A percentile compares a stretch with the other conserved stretches of the same genome.
Conservation (phyloP, 805 yeast genomes). For the Huiozyma naganishii region DNA sequence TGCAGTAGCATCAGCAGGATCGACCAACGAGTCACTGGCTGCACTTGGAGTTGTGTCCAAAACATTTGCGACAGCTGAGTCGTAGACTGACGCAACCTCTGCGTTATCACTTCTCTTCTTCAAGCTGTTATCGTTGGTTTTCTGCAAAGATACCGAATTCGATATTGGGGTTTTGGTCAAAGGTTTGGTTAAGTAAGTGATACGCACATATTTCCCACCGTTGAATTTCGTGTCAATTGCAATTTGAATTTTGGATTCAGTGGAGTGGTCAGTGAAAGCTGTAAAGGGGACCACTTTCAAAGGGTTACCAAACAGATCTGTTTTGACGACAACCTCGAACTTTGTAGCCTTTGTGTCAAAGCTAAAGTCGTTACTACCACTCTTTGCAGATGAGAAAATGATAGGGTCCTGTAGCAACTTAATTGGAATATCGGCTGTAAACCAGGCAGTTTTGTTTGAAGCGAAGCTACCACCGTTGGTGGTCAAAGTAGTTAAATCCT, state of each 20-base stretch:
- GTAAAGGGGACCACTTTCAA: constrained; percentile 14
- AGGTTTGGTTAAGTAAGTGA: constrained; percentile 15
- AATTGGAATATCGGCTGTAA: constrained; percentile 21
- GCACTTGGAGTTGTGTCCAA: too few relatives aligned
- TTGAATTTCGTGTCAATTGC: constrained; percentile 15
- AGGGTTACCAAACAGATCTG: constrained; percentile 21
- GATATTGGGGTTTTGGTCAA: constrained; percentile 7
- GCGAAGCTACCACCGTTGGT: constrained; percentile 20
- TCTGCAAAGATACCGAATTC: constrained; percentile 5
- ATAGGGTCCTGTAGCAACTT: constrained; percentile 10
- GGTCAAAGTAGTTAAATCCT: constrained; percentile 9
- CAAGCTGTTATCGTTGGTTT: neutral
- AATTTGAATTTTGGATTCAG: constrained; percentile 11
- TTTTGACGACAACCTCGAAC: constrained; percentile 16
- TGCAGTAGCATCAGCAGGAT: too few relatives aligned
- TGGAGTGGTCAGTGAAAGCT: constrained; percentile 18
- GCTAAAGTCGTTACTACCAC: constrained; percentile 7
- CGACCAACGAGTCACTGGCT: too few relatives aligned
- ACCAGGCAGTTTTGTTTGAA: constrained; percentile 19
- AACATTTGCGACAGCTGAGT: too few relatives aligned
- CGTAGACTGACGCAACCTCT: too few relatives aligned
- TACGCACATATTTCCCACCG: constrained; percentile 23
- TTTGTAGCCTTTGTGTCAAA: constrained; percentile 13
- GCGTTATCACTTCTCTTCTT: too few relatives aligned
- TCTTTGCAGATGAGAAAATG: constrained; percentile 13